These are phyloP conservation scores for Rhytidhysteron rufulum DNA, from an alignment of 2,329 filamentous ascomycete genomes.

Conservation along the genomic window DNA sequence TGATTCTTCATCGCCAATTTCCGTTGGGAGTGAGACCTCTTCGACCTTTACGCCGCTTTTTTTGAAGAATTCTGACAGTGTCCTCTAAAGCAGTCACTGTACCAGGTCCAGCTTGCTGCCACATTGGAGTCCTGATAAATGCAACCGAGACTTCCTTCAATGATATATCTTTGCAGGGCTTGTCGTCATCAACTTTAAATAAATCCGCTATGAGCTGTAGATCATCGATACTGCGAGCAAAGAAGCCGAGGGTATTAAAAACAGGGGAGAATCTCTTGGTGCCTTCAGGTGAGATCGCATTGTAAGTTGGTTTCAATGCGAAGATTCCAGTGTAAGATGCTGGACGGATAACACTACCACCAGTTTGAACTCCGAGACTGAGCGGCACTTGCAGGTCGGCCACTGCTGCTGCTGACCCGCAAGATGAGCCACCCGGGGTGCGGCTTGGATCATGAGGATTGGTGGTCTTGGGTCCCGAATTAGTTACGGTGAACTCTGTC, in stretches of 20 bases:
- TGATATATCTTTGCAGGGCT: slow-evolving; percentile 35
- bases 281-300: slow-evolving; percentile 55
- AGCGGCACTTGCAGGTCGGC: slow-evolving; percentile 58
- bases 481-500: slow-evolving; percentile 57
- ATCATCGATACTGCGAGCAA: slow-evolving; percentile 53
- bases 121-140: slow-evolving; percentile 53
- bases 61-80: slow-evolving; percentile 18
- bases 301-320: slow-evolving; percentile 61
- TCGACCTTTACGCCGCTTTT: slow-evolving; percentile 51
- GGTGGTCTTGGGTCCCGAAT: slow-evolving; percentile 46
- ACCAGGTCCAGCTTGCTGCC: slow-evolving; percentile 1
- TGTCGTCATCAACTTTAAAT: slow-evolving; percentile 52
- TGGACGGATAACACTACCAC: slow-evolving; percentile 58
- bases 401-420: slow-evolving; percentile 61
- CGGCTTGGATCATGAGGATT: slow-evolving; percentile 51
- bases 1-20: slow-evolving; percentile 44
- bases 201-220: slow-evolving; percentile 50
- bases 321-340: slow-evolving; percentile 59
- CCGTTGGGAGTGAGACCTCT: slow-evolving; percentile 49
- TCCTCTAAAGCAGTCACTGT: slow-evolving; percentile 6
- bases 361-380: slow-evolving; percentile 59
- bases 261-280: slow-evolving; percentile 52
- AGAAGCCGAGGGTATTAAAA: slow-evolving; percentile 58
- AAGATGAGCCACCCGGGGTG: slow-evolving; percentile 62
- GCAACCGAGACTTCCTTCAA: slow-evolving; percentile 44